phyloP scores from a whole-genome alignment of 2,329 filamentous ascomycete species.

The Chrysosphaeria jannelii region DNA sequence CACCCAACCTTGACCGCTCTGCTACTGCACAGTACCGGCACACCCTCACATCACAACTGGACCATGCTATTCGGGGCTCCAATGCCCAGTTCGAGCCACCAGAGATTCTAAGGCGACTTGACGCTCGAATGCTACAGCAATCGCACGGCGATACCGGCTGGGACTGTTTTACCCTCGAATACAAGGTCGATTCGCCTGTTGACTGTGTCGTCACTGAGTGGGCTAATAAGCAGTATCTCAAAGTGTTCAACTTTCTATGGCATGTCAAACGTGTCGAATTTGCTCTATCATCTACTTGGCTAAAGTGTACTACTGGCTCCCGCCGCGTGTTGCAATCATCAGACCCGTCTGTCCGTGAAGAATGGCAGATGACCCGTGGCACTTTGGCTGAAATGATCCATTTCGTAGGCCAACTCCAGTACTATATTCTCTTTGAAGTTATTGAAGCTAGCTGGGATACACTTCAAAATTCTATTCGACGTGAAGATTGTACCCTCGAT shows the following conservation, averaged over 20 bases:
- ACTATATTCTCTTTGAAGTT: slow-evolving; percentile 96
- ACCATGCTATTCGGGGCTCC: slow-evolving; percentile 87
- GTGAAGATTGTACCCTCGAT: slow-evolving; percentile 65
- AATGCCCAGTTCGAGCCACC: slow-evolving; percentile 88
- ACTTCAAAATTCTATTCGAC: slow-evolving; percentile 52
- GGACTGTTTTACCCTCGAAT: slow-evolving; percentile 97
- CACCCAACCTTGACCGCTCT: slow-evolving; percentile 73
- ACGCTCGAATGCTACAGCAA: slow-evolving; percentile 93
- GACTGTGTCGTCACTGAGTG: slow-evolving; percentile 94
- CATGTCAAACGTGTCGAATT: slow-evolving; percentile 95
- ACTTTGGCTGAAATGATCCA: slow-evolving; percentile 94
- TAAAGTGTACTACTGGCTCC: slow-evolving; percentile 81
- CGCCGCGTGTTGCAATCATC: slow-evolving; percentile 64
- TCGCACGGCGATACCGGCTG: slow-evolving; percentile 93
- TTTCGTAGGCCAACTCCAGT: slow-evolving; percentile 87
- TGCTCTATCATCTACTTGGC: slow-evolving; percentile 68
- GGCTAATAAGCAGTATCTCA: slow-evolving; percentile 86
- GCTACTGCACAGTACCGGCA: slow-evolving; percentile 94
- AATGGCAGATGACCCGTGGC: slow-evolving; percentile 77
- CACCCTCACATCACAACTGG: slow-evolving; percentile 86
- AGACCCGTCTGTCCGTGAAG: slow-evolving; percentile 33
- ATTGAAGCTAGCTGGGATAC: slow-evolving; percentile 91
- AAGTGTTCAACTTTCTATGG: slow-evolving; percentile 98
- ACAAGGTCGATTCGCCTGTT: slow-evolving; percentile 87
- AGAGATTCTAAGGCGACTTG: slow-evolving; percentile 69